Conservation (phyloP, 2,329 filamentous ascomycete genomes). For the Tolypocladium ophioglossoides region DNA sequence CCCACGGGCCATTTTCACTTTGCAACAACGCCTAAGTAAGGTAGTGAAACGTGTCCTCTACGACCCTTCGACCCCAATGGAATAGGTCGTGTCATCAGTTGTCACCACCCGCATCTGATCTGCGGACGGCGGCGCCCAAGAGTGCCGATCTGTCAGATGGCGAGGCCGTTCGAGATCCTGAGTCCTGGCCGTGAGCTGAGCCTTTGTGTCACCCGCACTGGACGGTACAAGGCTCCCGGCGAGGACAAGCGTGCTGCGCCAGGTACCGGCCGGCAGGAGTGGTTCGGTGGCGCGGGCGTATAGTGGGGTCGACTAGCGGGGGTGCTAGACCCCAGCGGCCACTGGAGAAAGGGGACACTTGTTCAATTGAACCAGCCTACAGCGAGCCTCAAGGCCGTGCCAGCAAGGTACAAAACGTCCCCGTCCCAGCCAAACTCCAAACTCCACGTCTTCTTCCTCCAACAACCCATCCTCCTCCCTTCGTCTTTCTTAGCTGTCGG, state of each 20-base stretch:
- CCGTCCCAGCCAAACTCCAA: conserved; percentile 8
- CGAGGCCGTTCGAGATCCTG: neutral
- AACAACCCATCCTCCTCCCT: neutral
- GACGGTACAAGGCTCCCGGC: neutral
- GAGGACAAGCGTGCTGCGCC: neutral
- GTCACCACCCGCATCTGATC: neutral
- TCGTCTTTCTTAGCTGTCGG: neutral
- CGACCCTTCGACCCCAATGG: neutral
- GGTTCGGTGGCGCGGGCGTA: neutral
- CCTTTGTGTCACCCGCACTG: neutral
- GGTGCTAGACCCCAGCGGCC: neutral
- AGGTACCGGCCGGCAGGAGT: neutral
- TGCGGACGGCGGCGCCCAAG: neutral
- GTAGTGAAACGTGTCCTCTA: neutral
- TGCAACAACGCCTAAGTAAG: neutral
- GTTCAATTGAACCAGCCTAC: conserved; percentile 27
- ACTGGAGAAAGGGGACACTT: conserved; percentile 28
- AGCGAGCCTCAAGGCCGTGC: conserved; percentile 1
- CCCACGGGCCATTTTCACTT: neutral
- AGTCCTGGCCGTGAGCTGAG: neutral
- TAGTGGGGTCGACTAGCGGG: neutral
- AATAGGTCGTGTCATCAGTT: neutral
- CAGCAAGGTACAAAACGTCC: conserved; percentile 23
- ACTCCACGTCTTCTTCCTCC: neutral
- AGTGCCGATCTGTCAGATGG: neutral